Evolutionary conservation across 2,329 filamentous ascomycete species (phyloP), one percentile per base, ranked within the genome.

Genomic region (Arthrobotrys iridis): DNA sequence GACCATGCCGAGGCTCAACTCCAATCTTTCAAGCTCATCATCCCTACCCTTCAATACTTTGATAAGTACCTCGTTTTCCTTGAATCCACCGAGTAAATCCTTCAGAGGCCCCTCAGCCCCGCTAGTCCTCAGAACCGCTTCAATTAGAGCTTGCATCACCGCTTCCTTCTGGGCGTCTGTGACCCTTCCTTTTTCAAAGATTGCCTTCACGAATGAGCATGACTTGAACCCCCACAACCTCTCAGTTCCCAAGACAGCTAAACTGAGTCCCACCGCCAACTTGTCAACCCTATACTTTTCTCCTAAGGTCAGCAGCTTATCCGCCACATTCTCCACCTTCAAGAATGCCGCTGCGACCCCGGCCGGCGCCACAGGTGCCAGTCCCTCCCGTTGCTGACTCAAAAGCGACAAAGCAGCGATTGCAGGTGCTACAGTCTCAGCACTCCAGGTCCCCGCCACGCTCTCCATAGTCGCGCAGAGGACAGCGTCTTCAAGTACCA

Each of bases 391-490:
- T 81, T 93, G 90, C 80, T 96, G 91, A 0, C 92, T 91, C 43
- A 98, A 84, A 18, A 96, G 89, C 2, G 91, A 89, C 62, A 98
- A 83, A 80, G 92, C 96, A 10, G 92, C 88, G 0, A 97, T 85
- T 8, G 90, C 93, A 13, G 91, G 88, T 15, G 88, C 86, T 1
- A 90, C 82, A 0, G 91, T 96, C 74, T 93, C 90, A 45, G 85
- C 83, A 1, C 88, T 90, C 89, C 93, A 96, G 6, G 91, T 92
- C 26, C 86, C 84, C 6, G 91, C 90, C 33, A 97, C 88, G 77
- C 93, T 92, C 79, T 96, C 92, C 93, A 98, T 96, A 80, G 99
- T 86, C 0, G 90, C 89, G 63, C 91, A 89, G n/a, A 98, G 85
- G 1, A 93, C 88, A 67, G 87, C 87, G 79, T 98, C 93, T 50